phyloP scores from a whole-genome alignment of 106 monocot species.

The Dendrobium catenatum region DNA sequence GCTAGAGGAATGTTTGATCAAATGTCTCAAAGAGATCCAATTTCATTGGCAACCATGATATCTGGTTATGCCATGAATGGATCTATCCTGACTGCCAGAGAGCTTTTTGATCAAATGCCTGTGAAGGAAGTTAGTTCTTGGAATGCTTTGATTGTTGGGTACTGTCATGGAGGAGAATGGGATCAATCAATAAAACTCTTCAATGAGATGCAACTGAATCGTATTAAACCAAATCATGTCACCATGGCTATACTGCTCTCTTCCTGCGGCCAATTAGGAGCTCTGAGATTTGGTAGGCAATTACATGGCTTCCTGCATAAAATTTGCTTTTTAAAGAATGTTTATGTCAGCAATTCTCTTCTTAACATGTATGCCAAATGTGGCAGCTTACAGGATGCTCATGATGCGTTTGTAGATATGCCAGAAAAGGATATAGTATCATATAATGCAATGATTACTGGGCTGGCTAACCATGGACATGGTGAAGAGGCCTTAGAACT shows the following conservation, averaged over 20 bases:
- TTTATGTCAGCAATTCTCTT: constrained; percentile 32
- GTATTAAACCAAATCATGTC: constrained; percentile 26
- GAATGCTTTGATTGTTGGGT: constrained; percentile 31
- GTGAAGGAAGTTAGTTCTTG: constrained; percentile 25
- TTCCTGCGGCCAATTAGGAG: constrained; percentile 32
- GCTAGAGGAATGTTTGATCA: constrained; percentile 27
- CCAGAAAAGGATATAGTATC: constrained; percentile 38
- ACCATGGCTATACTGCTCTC: constrained; percentile 41
- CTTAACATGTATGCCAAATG: constrained; percentile 58
- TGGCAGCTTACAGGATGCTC: constrained; percentile 26
- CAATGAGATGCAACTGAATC: constrained; percentile 14
- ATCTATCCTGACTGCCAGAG: constrained; percentile 12
- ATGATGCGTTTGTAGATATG: constrained; percentile 20
- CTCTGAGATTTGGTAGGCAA: constrained; percentile 21
- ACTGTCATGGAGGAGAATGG: constrained; percentile 34
- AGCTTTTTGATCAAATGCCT: constrained; percentile 32
- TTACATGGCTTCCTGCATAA: constrained; percentile 38
- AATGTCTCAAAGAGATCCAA: constrained; percentile 24
- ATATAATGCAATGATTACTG: constrained; percentile 42
- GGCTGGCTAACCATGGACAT: constrained; percentile 36
- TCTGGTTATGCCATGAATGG: constrained; percentile 24
- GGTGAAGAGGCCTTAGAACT: constrained; percentile 26
- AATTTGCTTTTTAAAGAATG: constrained; percentile 13
- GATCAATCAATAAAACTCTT: constrained; percentile 23
- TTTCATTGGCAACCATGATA: constrained; percentile 36